Evolutionary conservation across 2,329 filamentous ascomycete genomes (phyloP).

Genomic region (Alternaria hordeiaustralica): DNA sequence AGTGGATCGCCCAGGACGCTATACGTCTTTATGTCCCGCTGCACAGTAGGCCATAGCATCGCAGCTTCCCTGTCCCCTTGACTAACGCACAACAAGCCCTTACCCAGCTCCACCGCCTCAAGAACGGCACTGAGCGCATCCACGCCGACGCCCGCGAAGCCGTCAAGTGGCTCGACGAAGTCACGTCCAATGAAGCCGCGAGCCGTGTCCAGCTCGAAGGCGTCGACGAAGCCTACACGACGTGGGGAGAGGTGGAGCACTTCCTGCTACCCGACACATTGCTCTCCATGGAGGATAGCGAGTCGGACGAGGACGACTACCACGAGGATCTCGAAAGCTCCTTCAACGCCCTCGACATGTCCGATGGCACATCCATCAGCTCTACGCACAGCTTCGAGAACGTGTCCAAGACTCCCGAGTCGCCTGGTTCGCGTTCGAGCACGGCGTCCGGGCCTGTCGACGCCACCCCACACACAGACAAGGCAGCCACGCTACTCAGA

Average conservation of each 20-base stretch:
- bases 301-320: constrained; percentile 46
- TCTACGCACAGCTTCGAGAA: constrained; percentile 52
- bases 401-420: constrained; percentile 48
- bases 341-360: constrained; percentile 45
- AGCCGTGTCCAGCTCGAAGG: constrained; percentile 55
- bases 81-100: constrained; percentile 50
- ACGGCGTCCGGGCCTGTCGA: constrained; percentile 24
- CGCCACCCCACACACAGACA: constrained; percentile 33
- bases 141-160: constrained; percentile 56
- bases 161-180: constrained; percentile 59
- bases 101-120: constrained; percentile 54
- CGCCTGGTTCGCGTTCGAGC: constrained; percentile 48
- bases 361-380: constrained; percentile 51
- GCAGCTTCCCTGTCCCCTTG: constrained; percentile 2
- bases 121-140: constrained; percentile 50
- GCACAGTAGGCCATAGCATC: constrained; percentile 51
- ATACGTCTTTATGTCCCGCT: constrained; percentile 60
- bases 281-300: constrained; percentile 56
- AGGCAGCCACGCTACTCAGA: constrained; percentile 10
- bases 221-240: constrained; percentile 54
- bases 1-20: constrained; percentile 58
- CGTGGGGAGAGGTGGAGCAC: constrained; percentile 59
- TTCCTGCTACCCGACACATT: constrained; percentile 57
- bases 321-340: constrained; percentile 48
- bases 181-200: constrained; percentile 51